phyloP scores from a whole-genome alignment of 2,329 filamentous ascomycete species.

The Ustilaginoidea virens region DNA sequence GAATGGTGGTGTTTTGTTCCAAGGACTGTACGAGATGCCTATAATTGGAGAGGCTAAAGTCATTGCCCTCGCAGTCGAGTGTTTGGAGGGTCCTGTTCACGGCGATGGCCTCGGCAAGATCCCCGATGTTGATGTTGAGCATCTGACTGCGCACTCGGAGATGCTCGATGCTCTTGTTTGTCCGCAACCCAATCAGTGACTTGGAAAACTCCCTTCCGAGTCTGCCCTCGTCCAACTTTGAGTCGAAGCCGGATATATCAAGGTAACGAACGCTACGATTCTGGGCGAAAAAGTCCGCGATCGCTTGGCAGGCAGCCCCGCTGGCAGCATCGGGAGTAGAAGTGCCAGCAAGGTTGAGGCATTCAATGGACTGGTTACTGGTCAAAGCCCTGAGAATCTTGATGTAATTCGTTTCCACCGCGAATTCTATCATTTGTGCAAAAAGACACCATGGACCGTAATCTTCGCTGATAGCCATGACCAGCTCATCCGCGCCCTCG shows the following conservation, averaged over 20 bases:
- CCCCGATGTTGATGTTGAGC: slow-evolving; percentile 36
- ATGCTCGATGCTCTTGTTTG: slow-evolving; percentile 29
- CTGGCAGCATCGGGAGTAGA: slow-evolving; percentile 31
- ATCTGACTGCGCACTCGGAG: slow-evolving; percentile 41
- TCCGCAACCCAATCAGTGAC: slow-evolving; percentile 29
- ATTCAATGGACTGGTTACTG: slow-evolving; percentile 31
- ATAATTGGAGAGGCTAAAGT: slow-evolving; percentile 36
- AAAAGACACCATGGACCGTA: slow-evolving; percentile 34
- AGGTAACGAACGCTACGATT: slow-evolving; percentile 37
- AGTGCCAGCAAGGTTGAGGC: slow-evolving; percentile 38
- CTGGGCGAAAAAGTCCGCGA: slow-evolving; percentile 34
- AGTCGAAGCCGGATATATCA: slow-evolving; percentile 40
- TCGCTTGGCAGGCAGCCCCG: slow-evolving; percentile 28
- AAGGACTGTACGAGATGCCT: slow-evolving; percentile 30
- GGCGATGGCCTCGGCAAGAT: slow-evolving; percentile 33
- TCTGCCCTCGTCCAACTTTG: slow-evolving; percentile 41
- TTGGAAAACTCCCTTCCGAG: slow-evolving; percentile 37
- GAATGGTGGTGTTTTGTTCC: slow-evolving; percentile 25
- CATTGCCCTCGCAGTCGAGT: slow-evolving; percentile 39
- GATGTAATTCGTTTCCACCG: slow-evolving; percentile 33
- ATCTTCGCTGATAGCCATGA: slow-evolving; percentile 28
- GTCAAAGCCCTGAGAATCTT: slow-evolving; percentile 33
- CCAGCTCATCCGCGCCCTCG: slow-evolving; percentile 33
- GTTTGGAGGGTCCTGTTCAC: slow-evolving; percentile 32
- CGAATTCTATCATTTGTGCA: slow-evolving; percentile 43